Percentiles rank a stretch among this genome's conserved stretches.
Evolutionary conservation across 1,284 basidiomycete species (phyloP).

Genomic region (Phaffia rhodozyma): DNA sequence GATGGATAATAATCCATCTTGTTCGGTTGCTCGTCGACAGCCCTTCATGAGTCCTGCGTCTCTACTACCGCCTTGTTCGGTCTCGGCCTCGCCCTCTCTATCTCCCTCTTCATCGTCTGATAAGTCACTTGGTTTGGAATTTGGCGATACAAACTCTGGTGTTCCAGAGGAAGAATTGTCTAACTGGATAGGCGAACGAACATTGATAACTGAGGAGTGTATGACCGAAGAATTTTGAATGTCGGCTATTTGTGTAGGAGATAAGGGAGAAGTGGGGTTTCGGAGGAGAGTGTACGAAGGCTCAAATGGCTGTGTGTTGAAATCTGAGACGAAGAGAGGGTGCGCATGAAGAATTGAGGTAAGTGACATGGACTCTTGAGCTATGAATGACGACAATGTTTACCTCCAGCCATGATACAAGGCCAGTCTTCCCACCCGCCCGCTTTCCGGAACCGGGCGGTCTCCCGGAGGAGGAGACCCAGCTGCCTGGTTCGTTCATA

Average conservation of each 20-base stretch:
- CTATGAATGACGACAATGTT: slow-evolving; percentile 9
- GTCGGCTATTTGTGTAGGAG: slow-evolving; percentile 43
- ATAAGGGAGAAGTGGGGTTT: slow-evolving; percentile 45
- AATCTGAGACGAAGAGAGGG: slow-evolving; percentile 49
- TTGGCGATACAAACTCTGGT: slow-evolving; percentile 13
- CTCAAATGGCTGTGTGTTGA: slow-evolving; percentile 82
- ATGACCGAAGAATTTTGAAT: slow-evolving; percentile 62
- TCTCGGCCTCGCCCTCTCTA: slow-evolving; percentile 32
- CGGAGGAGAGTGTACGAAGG: slow-evolving; percentile 68
- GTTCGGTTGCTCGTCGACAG: slow-evolving; percentile 44
- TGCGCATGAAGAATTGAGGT: slow-evolving; percentile 3
- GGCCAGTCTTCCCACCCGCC: slow-evolving; percentile 51
- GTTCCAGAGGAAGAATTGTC: slow-evolving; percentile 27
- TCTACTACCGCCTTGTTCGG: slow-evolving; percentile 36
- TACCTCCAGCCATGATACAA: slow-evolving; percentile 71
- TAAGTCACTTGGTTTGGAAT: slow-evolving; percentile 30
- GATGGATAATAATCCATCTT: slow-evolving; percentile 61
- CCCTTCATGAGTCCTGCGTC: slow-evolving; percentile 42
- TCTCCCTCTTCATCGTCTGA: slow-evolving; percentile 25
- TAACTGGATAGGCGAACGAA: slow-evolving; percentile 23
- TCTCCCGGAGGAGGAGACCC: slow-evolving; percentile 51
- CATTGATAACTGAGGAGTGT: slow-evolving; percentile 60
- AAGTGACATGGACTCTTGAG: neutral
- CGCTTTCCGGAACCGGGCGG: slow-evolving; percentile 46
- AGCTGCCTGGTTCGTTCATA: slow-evolving; percentile 72